Percentiles rank a stretch among this genome's conserved stretches.
Conservation (phyloP, 2,329 filamentous ascomycete genomes). For the Shiraia bambusicola region DNA sequence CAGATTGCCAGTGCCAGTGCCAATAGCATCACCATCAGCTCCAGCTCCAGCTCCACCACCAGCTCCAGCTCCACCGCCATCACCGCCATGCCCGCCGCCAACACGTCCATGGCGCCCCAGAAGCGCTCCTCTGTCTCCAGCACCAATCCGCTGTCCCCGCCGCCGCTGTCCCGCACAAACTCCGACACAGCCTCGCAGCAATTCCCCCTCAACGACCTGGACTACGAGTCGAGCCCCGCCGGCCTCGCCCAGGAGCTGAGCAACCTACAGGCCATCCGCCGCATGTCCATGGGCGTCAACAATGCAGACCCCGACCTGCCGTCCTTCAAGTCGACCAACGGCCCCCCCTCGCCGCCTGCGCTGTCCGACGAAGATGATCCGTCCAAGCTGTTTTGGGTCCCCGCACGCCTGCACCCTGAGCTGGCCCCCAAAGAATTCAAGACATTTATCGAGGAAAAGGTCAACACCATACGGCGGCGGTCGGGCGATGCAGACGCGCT, state of each 20-base stretch:
- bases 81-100: constrained; percentile 1
- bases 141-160: constrained; percentile 40
- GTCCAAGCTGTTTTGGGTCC: constrained; percentile 91
- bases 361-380: constrained; percentile 79
- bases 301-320: constrained; percentile 72
- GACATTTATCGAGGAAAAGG: constrained; percentile 89
- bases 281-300: constrained; percentile 92
- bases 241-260: constrained; percentile 90
- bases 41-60: constrained; percentile 9
- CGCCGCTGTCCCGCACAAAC: constrained; percentile 42
- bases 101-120: constrained; percentile 1
- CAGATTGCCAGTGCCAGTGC: constrained; percentile 11
- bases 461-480: constrained; percentile 82
- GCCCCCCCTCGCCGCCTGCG: constrained; percentile 68
- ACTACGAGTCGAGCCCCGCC: constrained; percentile 85
- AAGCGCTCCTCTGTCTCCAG: constrained; percentile 6
- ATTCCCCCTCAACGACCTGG: constrained; percentile 77
- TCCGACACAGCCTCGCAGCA: constrained; percentile 56
- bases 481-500: constrained; percentile 68
- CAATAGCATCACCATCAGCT: constrained; percentile 3
- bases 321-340: constrained; percentile 63
- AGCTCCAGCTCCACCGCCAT: constrained; percentile 4
- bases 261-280: constrained; percentile 84
- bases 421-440: constrained; percentile 95
- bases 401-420: constrained; percentile 89